Conservation (phyloP, 192 early-diverging fungal genomes). For the Coemansia sp. region DNA sequence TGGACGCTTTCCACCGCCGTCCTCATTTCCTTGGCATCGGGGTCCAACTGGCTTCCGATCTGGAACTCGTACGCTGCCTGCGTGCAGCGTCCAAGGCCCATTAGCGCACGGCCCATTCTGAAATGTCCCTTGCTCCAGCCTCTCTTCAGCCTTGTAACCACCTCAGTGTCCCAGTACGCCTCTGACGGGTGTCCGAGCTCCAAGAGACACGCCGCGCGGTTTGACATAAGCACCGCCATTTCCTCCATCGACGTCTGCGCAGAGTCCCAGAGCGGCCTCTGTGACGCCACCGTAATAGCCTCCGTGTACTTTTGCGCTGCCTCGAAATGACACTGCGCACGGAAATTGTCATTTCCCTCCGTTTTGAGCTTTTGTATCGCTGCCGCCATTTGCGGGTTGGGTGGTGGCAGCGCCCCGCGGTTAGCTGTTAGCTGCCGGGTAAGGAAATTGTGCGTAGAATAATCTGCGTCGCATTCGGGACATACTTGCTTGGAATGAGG, state of each 20-base stretch:
- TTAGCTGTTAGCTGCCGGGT: conserved; percentile 60
- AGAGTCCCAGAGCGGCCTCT: conserved; percentile 74
- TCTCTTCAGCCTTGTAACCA: conserved; percentile 63
- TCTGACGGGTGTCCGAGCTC: conserved; percentile 62
- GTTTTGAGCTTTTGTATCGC: conserved; percentile 59
- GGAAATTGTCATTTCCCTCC: conserved; percentile 88
- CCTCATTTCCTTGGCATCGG: conserved; percentile 70
- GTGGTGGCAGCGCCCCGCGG: conserved; percentile 64
- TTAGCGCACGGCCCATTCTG: conserved; percentile 79
- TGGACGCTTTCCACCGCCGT: conserved; percentile 69
- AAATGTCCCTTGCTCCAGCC: conserved; percentile 75
- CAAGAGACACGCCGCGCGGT: conserved; percentile 65
- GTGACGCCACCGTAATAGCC: conserved; percentile 76
- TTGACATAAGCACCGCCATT: conserved; percentile 60
- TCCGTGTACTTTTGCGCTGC: conserved; percentile 85
- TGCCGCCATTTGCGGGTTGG: conserved; percentile 58
- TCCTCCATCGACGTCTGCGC: conserved; percentile 64
- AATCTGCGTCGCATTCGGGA: conserved; percentile 59
- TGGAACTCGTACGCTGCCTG: conserved; percentile 83
- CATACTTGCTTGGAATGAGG: conserved; percentile 64
- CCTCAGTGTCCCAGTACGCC: conserved; percentile 69
- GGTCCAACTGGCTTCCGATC: conserved; percentile 72
- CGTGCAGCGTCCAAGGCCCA: conserved; percentile 71
- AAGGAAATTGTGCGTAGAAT: conserved; percentile 63
- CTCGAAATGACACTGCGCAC: conserved; percentile 72